A percentile compares a stretch with the other conserved stretches of the same genome.
phyloP scores from a whole-genome alignment of 176 grass and related monocot genomes.

The Avena atlantica region DNA sequence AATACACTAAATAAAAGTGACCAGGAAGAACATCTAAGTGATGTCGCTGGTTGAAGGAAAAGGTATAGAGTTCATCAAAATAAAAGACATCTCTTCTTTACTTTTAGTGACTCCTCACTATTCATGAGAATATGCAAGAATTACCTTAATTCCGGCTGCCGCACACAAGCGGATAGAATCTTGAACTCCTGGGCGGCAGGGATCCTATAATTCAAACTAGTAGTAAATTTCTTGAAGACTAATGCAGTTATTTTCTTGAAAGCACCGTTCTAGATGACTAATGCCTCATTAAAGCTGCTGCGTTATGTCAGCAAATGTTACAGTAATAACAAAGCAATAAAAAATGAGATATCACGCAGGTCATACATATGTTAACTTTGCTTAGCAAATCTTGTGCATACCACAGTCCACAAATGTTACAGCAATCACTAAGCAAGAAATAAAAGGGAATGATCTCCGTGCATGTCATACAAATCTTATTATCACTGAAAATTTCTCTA shows the following conservation, averaged over 20 bases:
- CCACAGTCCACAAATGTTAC: background rate
- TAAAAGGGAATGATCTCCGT: conserved; percentile 12
- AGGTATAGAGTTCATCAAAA: background rate
- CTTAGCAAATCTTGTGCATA: conserved; percentile 24
- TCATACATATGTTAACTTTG: background rate
- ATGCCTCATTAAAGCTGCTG: conserved; percentile 13
- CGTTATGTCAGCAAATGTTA: background rate
- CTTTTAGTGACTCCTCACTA: background rate
- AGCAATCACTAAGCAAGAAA: conserved; percentile 24
- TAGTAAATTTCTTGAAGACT: conserved; percentile 11
- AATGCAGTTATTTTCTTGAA: background rate
- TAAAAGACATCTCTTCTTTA: background rate
- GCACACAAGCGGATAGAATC: conserved; percentile 74
- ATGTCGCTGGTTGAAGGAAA: background rate
- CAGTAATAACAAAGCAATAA: conserved; percentile 23
- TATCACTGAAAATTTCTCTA: conserved; percentile 5
- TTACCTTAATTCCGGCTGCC: conserved; percentile 84
- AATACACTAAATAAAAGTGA: background rate
- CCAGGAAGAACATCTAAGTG: background rate
- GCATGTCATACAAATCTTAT: background rate
- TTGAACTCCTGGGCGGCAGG: conserved; percentile 83
- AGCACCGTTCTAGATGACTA: background rate
- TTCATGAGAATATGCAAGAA: conserved; percentile 8
- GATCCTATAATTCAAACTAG: conserved; percentile 67
- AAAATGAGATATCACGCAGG: conserved; percentile 10